Evolutionary conservation across 306 rosid species (phyloP).

Genomic region (Argentina anserina): DNA sequence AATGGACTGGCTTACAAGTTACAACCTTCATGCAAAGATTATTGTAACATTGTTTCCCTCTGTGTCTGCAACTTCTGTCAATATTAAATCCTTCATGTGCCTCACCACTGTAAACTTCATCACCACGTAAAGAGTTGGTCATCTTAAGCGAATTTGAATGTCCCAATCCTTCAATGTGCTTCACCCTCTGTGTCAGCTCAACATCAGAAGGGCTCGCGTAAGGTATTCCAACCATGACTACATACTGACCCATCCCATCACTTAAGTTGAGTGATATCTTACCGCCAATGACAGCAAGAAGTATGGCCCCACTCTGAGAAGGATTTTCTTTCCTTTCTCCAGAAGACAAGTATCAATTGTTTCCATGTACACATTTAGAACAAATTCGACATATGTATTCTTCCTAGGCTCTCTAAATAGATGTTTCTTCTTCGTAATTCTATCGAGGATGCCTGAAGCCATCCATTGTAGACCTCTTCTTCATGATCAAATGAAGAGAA

Average conservation of each 20-base stretch:
- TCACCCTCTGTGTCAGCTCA: conserved; percentile 88
- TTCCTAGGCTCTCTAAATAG: conserved; percentile 90
- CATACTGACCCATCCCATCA: conserved; percentile 92
- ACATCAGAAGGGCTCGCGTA: conserved; percentile 86
- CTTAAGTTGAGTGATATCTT: conserved; percentile 96
- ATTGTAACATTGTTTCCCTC: too few relatives aligned
- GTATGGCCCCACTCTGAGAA: conserved; percentile 59
- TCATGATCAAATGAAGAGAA: conserved; percentile 94
- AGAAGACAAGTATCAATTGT: conserved; percentile 39
- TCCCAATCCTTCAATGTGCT: conserved; percentile 71
- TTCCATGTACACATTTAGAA: conserved; percentile 77
- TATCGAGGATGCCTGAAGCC: conserved; percentile 77
- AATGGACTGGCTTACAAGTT: too few relatives aligned
- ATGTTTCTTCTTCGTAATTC: conserved; percentile 72
- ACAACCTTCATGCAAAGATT: too few relatives aligned
- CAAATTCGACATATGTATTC: conserved; percentile 72
- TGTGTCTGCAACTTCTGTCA: too few relatives aligned
- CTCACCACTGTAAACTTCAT: conserved; percentile 45
- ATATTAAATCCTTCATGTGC: too few relatives aligned
- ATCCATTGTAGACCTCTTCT: conserved; percentile 61
- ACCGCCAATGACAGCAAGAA: conserved; percentile 90
- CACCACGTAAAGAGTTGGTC: conserved; percentile 25
- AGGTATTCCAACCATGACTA: conserved; percentile 96
- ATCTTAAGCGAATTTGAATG: conserved; percentile 35
- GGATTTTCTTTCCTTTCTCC: conserved; percentile 40